A percentile compares a stretch with the other conserved stretches of the same genome.
phyloP scores from a whole-genome alignment of 2,329 filamentous ascomycete species.

The Penicillium verrucosum region DNA sequence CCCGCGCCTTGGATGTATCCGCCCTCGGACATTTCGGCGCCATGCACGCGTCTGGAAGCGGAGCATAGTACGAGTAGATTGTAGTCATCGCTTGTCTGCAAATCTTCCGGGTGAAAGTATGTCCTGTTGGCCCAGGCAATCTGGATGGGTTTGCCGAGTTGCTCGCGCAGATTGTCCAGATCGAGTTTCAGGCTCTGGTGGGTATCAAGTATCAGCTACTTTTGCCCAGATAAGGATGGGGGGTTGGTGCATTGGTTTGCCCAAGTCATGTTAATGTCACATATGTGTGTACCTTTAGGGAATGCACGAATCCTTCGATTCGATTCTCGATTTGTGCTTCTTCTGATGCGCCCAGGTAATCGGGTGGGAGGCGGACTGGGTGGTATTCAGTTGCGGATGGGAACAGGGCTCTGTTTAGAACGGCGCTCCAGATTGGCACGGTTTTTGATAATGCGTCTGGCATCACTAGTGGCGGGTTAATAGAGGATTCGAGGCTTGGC shows the following conservation, averaged over 20 bases:
- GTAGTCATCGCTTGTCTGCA: conserved; percentile 51
- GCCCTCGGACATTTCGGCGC: conserved; percentile 65
- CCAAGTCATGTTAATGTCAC: neutral
- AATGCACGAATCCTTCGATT: conserved; percentile 55
- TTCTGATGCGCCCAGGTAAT: conserved; percentile 70
- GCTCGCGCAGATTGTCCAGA: conserved; percentile 51
- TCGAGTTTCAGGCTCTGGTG: conserved; percentile 58
- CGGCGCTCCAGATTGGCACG: conserved; percentile 86
- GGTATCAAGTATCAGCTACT: conserved; percentile 5
- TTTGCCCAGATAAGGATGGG: neutral
- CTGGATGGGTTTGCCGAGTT: conserved; percentile 68
- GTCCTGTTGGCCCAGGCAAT: conserved; percentile 78
- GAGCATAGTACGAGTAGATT: conserved; percentile 81
- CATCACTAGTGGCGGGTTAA: conserved; percentile 57
- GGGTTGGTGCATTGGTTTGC: neutral
- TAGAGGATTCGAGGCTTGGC: neutral
- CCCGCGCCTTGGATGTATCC: conserved; percentile 92
- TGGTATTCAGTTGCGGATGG: conserved; percentile 51
- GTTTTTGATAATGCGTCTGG: conserved; percentile 94
- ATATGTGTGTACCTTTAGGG: conserved; percentile 41
- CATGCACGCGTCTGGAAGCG: conserved; percentile 68
- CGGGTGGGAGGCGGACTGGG: conserved; percentile 66
- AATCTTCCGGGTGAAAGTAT: conserved; percentile 50
- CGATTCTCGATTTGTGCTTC: conserved; percentile 70
- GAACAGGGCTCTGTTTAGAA: conserved; percentile 78